Percentiles rank a stretch among this genome's conserved stretches.
Conservation (phyloP, 1,284 basidiomycete genomes). For the Spongiforma sp. region DNA sequence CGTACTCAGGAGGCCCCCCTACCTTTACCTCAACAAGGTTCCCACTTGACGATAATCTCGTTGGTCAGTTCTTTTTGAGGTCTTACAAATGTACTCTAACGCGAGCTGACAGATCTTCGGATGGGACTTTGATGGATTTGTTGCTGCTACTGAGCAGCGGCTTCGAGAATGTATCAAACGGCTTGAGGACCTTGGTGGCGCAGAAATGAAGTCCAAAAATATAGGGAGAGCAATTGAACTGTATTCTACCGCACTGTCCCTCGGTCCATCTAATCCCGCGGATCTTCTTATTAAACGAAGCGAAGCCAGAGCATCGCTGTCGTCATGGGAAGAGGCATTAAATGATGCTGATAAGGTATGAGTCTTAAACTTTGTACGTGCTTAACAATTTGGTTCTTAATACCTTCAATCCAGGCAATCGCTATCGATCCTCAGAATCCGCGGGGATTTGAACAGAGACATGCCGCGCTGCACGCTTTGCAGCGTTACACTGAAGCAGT, state of each 20-base stretch:
- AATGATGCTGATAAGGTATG: background rate
- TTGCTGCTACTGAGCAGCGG: background rate
- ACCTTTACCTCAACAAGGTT: no score
- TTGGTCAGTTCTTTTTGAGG: background rate
- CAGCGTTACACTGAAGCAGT: background rate
- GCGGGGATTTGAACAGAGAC: background rate
- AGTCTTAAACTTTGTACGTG: background rate
- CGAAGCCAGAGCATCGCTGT: background rate
- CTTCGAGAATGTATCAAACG: background rate
- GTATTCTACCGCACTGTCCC: conserved; percentile 6
- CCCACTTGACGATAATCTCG: conserved; percentile 2
- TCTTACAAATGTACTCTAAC: background rate
- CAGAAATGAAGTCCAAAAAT: background rate
- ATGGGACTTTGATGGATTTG: conserved; percentile 1
- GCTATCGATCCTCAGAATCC: background rate
- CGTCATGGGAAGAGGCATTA: background rate
- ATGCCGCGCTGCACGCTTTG: background rate
- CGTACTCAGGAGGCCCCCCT: background rate
- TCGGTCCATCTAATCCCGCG: background rate
- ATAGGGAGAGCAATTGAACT: background rate
- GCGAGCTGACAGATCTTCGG: conserved; percentile 7
- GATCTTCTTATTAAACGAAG: conserved; percentile 18
- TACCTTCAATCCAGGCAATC: background rate
- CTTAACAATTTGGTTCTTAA: background rate
- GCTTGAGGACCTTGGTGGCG: background rate